Evolutionary conservation across 371 early-diverging fungal species (phyloP).

Genomic region (Dinochytrium kinnereticum): DNA sequence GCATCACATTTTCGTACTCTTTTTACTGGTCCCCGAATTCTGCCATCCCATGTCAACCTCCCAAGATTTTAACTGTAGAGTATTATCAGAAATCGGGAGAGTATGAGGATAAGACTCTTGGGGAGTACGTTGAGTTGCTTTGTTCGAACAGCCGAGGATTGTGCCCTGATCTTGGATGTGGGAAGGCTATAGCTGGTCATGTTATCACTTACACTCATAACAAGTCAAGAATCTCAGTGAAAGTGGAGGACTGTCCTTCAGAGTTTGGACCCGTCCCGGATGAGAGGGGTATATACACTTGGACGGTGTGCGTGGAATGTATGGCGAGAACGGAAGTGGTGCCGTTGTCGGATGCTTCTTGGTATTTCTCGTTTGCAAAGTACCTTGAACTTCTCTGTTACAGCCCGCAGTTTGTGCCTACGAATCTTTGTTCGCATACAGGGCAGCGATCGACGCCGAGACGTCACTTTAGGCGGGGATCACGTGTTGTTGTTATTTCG

Average conservation of each 20-base stretch:
- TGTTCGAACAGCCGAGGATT: constrained; percentile 39
- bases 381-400: constrained; percentile 68
- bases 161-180: constrained; percentile 55
- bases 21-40: constrained; percentile 53
- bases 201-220: constrained; percentile 64
- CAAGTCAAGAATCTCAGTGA: constrained; percentile 55
- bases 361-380: constrained; percentile 65
- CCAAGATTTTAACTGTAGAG: constrained; percentile 56
- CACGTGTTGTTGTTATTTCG: constrained; percentile 55
- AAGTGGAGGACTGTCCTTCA: constrained; percentile 32
- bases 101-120: constrained; percentile 59
- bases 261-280: constrained; percentile 20
- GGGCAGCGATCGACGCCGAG: constrained; percentile 35
- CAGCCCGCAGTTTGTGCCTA: constrained; percentile 47
- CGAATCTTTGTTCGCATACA: constrained; percentile 50
- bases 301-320: constrained; percentile 54
- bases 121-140: constrained; percentile 58
- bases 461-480: constrained; percentile 54
- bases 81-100: constrained; percentile 56
- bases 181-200: constrained; percentile 56
- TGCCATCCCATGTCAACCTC: constrained; percentile 63
- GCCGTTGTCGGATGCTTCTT: constrained; percentile 49
- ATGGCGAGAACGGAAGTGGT: constrained; percentile 45
- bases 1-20: constrained; percentile 59
- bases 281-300: constrained; percentile 14